Evolutionary conservation across 306 rosid species (phyloP).

Genomic region (Prunus mongolica): DNA sequence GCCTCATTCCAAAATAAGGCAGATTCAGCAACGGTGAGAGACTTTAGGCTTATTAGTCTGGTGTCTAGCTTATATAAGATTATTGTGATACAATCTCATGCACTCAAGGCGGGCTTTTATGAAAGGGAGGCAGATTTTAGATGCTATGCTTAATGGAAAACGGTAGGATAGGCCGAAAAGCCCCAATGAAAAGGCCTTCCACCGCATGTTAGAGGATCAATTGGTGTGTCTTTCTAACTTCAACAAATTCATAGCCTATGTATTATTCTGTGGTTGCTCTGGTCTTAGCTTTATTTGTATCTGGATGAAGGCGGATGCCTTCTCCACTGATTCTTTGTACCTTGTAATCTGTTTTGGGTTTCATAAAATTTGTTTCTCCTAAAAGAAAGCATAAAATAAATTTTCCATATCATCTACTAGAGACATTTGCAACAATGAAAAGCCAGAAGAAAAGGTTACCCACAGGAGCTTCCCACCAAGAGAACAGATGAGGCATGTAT

Average conservation of each 20-base stretch:
- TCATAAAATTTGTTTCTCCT: neutral
- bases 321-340: neutral
- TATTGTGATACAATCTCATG: neutral
- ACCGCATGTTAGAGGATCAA: neutral
- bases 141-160: neutral
- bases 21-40: neutral
- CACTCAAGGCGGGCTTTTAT: neutral
- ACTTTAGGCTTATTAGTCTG: neutral
- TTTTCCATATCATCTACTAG: neutral
- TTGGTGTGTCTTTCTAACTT: neutral
- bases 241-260: neutral
- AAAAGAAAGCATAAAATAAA: neutral
- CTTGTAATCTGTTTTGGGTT: neutral
- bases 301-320: neutral
- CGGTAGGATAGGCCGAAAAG: neutral
- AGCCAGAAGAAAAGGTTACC: slow-evolving; percentile 42
- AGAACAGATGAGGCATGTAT: slow-evolving; percentile 55
- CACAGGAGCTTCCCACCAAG: slow-evolving; percentile 69
- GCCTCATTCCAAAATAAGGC: neutral
- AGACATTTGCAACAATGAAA: slow-evolving; percentile 22
- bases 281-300: neutral
- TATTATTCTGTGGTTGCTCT: neutral
- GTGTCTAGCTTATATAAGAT: neutral
- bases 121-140: neutral
- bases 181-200: neutral